Percentiles rank a stretch among this genome's conserved stretches.
These are phyloP conservation scores for Cystofilobasidium bisporidii DNA, from an alignment of 768 basidiomycete genomes.

Conservation along the genomic window DNA sequence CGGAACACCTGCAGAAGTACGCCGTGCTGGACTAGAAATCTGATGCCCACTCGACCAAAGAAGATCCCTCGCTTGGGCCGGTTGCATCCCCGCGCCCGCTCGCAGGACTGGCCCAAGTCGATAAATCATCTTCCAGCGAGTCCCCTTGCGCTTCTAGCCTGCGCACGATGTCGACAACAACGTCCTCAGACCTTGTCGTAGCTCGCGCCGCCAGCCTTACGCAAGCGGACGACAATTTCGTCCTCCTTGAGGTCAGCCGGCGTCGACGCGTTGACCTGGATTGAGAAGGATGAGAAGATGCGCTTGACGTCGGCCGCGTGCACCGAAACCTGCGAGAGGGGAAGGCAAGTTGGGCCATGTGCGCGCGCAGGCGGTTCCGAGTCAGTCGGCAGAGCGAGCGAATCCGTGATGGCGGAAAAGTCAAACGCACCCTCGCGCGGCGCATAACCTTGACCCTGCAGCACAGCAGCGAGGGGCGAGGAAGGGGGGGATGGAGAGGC, in stretches of 20 bases:
- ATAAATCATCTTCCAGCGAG: neutral
- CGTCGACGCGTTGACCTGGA: constrained; percentile 78
- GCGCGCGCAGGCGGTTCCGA: neutral
- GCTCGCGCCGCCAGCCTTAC: constrained; percentile 49
- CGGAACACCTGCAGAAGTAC: constrained; percentile 76
- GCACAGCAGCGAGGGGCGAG: too few relatives aligned
- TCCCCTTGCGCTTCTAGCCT: too few relatives aligned
- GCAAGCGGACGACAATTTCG: constrained; percentile 66
- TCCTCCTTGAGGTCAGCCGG: constrained; percentile 74
- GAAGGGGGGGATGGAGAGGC: too few relatives aligned
- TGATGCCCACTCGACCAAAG: too few relatives aligned
- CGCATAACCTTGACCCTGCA: constrained; percentile 28
- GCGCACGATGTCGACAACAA: neutral
- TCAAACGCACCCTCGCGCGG: constrained; percentile 20
- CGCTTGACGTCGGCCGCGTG: constrained; percentile 80
- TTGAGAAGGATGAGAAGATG: constrained; percentile 63
- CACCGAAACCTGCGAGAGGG: constrained; percentile 63
- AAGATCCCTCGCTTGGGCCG: too few relatives aligned
- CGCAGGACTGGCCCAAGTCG: too few relatives aligned
- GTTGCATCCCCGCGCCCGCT: too few relatives aligned
- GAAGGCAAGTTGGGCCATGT: too few relatives aligned
- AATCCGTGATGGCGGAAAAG: too few relatives aligned
- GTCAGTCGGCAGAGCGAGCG: neutral
- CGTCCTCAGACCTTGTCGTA: constrained; percentile 3
- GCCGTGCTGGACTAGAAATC: constrained; percentile 54